These are phyloP conservation scores for Globisporangium nagaii DNA, from an alignment of 352 stramenopile species.

Conservation along the genomic window DNA sequence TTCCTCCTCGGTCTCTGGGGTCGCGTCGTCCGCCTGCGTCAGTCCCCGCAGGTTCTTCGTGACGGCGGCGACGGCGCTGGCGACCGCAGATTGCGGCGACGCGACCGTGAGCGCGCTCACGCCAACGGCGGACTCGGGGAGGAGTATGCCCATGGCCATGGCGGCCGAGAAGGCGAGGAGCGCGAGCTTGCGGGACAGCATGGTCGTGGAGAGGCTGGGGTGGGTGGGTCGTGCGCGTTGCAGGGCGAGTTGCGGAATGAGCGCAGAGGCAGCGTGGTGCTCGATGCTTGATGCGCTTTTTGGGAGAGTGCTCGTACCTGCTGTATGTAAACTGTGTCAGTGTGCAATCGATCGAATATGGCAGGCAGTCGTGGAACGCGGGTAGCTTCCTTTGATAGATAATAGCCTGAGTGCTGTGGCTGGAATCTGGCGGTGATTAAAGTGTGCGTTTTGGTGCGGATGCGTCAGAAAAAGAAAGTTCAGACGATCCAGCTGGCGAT, in stretches of 20 bases:
- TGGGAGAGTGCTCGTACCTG: too few species aligned
- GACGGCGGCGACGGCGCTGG: not conserved
- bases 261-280: not conserved
- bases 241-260: conserved; percentile 4
- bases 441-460: too few species aligned
- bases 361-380: too few species aligned
- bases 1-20: not conserved
- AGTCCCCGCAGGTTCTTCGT: conserved; percentile 5
- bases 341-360: too few species aligned
- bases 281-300: too few species aligned
- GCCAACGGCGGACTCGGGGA: not conserved
- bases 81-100: not conserved
- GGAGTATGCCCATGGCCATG: not conserved
- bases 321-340: too few species aligned
- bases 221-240: not conserved
- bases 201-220: not conserved
- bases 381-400: too few species aligned
- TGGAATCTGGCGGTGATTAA: too few species aligned
- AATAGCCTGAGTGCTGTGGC: too few species aligned
- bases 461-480: too few species aligned
- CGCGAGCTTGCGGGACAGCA: conserved; percentile 6
- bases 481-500: too few species aligned
- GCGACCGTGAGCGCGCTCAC: not conserved
- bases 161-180: conserved; percentile 9
- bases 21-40: not conserved